Conservation (phyloP, 768 basidiomycete species). For the Melanogaster broomeanus region DNA sequence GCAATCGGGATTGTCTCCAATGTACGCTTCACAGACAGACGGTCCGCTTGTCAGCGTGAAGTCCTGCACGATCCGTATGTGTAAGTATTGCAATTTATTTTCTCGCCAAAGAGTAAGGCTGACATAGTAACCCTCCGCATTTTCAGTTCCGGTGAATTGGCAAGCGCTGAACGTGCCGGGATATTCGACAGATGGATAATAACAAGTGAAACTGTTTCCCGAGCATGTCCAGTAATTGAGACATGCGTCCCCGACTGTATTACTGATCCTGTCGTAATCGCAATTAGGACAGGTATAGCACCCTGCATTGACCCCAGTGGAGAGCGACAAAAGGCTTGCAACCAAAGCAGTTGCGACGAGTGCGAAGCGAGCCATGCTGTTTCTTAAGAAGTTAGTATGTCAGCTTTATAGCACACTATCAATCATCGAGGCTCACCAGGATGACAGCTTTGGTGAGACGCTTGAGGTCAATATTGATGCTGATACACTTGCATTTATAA, state of each 20-base stretch:
- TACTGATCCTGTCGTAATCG: neutral
- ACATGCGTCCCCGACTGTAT: conserved; percentile 3
- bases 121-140: neutral
- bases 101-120: neutral
- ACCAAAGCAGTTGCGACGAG: neutral
- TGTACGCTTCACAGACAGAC: neutral
- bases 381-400: no score
- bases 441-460: no score
- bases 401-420: no score
- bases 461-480: no score
- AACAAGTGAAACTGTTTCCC: conserved; percentile 6
- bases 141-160: neutral
- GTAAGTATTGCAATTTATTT: neutral
- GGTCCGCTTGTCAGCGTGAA: conserved; percentile 1
- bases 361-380: neutral
- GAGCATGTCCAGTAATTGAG: no score
- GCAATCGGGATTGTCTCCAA: conserved; percentile 3
- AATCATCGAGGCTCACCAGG: no score
- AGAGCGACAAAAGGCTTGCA: no score
- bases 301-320: neutral
- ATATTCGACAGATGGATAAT: conserved; percentile 11
- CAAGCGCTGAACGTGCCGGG: conserved; percentile 9
- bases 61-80: neutral
- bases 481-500: no score
- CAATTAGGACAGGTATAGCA: conserved; percentile 4